phyloP scores from a whole-genome alignment of 371 early-diverging fungal genomes.

The Mucor irregularis region DNA sequence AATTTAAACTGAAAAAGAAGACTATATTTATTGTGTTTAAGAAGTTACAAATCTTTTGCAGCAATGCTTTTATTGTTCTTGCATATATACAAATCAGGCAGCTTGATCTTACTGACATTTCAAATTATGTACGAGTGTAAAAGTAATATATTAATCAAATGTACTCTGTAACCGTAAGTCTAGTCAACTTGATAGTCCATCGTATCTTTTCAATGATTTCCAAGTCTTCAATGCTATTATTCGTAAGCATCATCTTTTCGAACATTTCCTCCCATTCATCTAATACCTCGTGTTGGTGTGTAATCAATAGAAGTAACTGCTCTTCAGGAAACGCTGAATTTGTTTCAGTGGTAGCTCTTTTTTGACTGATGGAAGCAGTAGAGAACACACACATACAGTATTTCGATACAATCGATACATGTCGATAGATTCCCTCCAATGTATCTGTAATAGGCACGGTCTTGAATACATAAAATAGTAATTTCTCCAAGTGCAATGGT shows the following conservation, averaged over 20 bases:
- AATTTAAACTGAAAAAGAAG: too few relatives aligned
- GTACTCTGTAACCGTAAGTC: conserved; percentile 14
- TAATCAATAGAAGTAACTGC: conserved; percentile 8
- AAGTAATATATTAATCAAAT: conserved; percentile 1
- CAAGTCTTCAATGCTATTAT: background rate
- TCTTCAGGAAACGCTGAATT: conserved; percentile 16
- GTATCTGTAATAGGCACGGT: conserved; percentile 2
- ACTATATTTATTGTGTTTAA: too few relatives aligned
- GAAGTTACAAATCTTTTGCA: too few relatives aligned
- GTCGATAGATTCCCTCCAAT: conserved; percentile 15
- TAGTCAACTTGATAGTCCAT: conserved; percentile 20
- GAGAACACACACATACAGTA: conserved; percentile 23
- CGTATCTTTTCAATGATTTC: conserved; percentile 16
- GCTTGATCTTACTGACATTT: too few relatives aligned
- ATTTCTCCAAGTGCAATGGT: conserved; percentile 16
- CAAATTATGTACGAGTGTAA: too few relatives aligned
- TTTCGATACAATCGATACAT: conserved; percentile 13
- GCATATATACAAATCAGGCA: too few relatives aligned
- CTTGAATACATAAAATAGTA: conserved; percentile 16
- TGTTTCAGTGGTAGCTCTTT: conserved; percentile 4
- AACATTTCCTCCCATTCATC: conserved; percentile 16
- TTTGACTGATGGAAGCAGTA: conserved; percentile 7
- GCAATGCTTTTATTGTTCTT: too few relatives aligned
- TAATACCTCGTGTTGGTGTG: background rate
- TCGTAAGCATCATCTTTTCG: background rate